Base-by-base conservation (phyloP, 768 basidiomycete genomes). In the Auricularia heimuer region DNA sequence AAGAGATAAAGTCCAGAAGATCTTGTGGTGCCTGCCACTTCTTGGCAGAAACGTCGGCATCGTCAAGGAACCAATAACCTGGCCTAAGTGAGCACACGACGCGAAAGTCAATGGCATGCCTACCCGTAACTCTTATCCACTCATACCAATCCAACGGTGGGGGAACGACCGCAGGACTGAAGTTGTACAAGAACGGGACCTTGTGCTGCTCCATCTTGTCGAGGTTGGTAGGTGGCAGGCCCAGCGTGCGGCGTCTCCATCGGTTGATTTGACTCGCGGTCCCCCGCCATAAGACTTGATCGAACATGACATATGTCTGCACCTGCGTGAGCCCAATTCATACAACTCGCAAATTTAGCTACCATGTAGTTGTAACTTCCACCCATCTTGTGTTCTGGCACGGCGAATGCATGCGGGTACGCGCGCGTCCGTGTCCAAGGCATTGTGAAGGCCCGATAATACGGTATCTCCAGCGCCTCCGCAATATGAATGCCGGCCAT, bases 281-380 rank as follows among this genome's bases (percentile, higher is more conserved):
- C 16, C 90, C 95, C 61, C 92, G 83, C 96, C 96, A 99, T 76
- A 99, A 98, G 35, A 96, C 89, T 78, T 96, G 93, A 70, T 96
- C 97, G 73, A 98, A 98, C 85, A 98, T 88, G 62, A 95, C 93
- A 73, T 94, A 96, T 3, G 94, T 88, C 89, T 93, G 63, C 37
- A 64, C 62, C 62, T 45, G 24, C 33, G 7, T 29, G 24, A 60
- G 56, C 29, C 11, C 56, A 3, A 21, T 51, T 8, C 14, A 21
- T 51, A 18, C 6, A 10, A 6, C 47, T 18, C 47, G 11, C 11
- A 58, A 39, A n/a, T 35, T 29, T 16, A 64, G 80, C 62, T 71
- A 92, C 91, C 95, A 99, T 97, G 75, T 98, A 99, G 73, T 99
- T 99, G 75, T 98, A 99, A 66, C 91, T 81, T 34, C 96, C 96